phyloP scores from a whole-genome alignment of 2,329 filamentous ascomycete genomes.

The Clarireedia homoeocarpa region DNA sequence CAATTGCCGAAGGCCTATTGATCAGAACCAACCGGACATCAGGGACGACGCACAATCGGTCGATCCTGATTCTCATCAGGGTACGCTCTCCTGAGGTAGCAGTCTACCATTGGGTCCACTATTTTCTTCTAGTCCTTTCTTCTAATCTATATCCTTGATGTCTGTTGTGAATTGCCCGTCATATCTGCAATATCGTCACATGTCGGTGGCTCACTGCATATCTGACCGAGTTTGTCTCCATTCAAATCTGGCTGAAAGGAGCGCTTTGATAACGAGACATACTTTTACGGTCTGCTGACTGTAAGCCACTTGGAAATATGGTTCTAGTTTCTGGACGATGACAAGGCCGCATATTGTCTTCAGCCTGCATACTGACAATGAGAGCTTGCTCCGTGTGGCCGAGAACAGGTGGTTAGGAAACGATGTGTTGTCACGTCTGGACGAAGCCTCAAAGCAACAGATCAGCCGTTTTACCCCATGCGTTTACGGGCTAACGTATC shows the following conservation, averaged over 20 bases:
- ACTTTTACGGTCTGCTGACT: conserved; percentile 23
- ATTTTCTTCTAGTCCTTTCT: conserved; percentile 5
- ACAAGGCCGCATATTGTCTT: conserved; percentile 9
- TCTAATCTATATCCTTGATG: conserved; percentile 11
- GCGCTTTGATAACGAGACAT: conserved; percentile 11
- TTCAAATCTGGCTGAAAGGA: conserved; percentile 4
- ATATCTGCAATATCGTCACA: conserved; percentile 10
- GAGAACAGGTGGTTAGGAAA: conserved; percentile 7
- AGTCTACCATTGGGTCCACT: background rate
- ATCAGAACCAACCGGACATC: conserved; percentile 17
- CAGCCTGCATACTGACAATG: conserved; percentile 6
- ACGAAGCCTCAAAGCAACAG: conserved; percentile 14
- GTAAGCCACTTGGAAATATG: conserved; percentile 18
- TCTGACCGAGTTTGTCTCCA: conserved; percentile 1
- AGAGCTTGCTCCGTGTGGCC: conserved; percentile 6
- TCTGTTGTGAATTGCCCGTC: background rate
- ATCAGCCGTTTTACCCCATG: conserved; percentile 11
- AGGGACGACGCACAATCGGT: background rate
- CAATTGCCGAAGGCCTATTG: conserved; percentile 17
- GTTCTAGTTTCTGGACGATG: conserved; percentile 16
- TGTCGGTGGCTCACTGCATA: conserved; percentile 7
- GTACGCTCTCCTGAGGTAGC: background rate
- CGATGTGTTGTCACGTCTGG: conserved; percentile 27
- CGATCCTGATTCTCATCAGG: conserved; percentile 2
- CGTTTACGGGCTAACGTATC: conserved; percentile 1